Percentiles rank a stretch among this genome's conserved stretches.
These are phyloP conservation scores for Botryotinia calthae DNA, from an alignment of 2,329 filamentous ascomycete genomes.

Conservation along the genomic window DNA sequence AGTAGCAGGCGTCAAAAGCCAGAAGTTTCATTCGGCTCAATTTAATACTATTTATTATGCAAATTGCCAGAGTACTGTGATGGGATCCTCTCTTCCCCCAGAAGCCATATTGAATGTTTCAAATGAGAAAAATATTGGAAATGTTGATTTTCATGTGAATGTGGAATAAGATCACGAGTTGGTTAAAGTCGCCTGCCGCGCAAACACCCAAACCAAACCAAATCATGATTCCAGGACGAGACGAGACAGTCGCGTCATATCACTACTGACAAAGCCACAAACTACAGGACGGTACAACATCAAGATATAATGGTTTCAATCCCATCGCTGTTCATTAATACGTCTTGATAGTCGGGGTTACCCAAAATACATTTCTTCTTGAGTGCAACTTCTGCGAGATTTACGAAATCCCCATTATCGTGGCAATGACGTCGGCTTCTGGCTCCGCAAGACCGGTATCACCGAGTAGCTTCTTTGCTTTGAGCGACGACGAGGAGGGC, in stretches of 20 bases:
- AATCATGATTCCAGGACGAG: background rate
- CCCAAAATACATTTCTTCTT: background rate
- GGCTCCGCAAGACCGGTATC: slow-evolving; percentile 51
- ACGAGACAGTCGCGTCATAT: slow-evolving; percentile 7
- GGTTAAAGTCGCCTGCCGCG: slow-evolving; percentile 14
- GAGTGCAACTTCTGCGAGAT: background rate
- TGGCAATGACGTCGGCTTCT: slow-evolving; percentile 36
- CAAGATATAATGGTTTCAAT: slow-evolving; percentile 1
- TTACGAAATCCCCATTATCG: background rate
- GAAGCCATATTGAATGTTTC: background rate
- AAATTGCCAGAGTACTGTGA: background rate
- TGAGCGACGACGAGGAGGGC: slow-evolving; percentile 94
- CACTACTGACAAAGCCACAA: background rate
- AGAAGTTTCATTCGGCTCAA: background rate
- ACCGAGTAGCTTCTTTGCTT: slow-evolving; percentile 86
- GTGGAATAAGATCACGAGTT: slow-evolving; percentile 3
- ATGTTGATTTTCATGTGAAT: background rate
- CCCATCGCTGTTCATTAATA: background rate
- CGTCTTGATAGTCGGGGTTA: background rate
- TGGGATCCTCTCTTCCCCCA: background rate
- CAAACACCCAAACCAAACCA: background rate
- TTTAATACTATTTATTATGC: background rate
- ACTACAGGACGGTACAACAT: background rate
- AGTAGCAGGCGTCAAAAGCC: background rate
- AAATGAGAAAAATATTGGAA: background rate